Evolutionary conservation across 2,329 filamentous ascomycete species (phyloP), one percentile per base, ranked within the genome.

Genomic region (Hypoxylon sp.): DNA sequence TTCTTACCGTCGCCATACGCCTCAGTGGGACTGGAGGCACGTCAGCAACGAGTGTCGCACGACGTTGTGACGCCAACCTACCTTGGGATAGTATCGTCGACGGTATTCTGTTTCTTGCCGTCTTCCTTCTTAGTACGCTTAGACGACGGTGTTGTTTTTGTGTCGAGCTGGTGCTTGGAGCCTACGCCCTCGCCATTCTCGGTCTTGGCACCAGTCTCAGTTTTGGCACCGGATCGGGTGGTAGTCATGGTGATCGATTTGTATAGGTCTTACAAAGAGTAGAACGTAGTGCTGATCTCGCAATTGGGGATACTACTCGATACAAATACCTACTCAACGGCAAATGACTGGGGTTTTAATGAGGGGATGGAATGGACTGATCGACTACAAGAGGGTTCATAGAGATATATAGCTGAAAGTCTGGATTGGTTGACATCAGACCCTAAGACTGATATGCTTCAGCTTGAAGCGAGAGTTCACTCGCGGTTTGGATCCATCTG

Each of bases 1-100:
- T 51, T 61, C 35, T 67, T 64, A 44, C 68, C 68, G 27, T 70
- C 65, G 6, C 73, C 75, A 20, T 75, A 74, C 20, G 70, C 73
- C 61, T 76, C 70, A 7, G 73, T 72, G 2, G 74, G 68, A 25
- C 75, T 77, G 30, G 3, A 10, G 8, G 54, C 42, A 8, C 61
- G 59, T 70, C 42, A 74, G 65, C 55, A 54, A 22, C 49, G 31
- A 22, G 68, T 57, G 8, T 40, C 42, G 17, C 40, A 48, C 6
- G 33, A 56, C 10, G 35, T 35, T 13, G 42, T 58, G 5, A 1
- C 14, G 37, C 30, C 20, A 5, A 35, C 56, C 13, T 66, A 77
- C 76, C 69, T 77, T 8, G 79, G 78, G 46, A 86, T 77, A 0
- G 81, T 83, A 69, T 88, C 84, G 66, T 89, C 86, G 35, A 88